Evolutionary conservation across 2,329 filamentous ascomycete genomes (phyloP), one percentile per base, ranked within the genome.

Genomic region (Fusarium equiseti): DNA sequence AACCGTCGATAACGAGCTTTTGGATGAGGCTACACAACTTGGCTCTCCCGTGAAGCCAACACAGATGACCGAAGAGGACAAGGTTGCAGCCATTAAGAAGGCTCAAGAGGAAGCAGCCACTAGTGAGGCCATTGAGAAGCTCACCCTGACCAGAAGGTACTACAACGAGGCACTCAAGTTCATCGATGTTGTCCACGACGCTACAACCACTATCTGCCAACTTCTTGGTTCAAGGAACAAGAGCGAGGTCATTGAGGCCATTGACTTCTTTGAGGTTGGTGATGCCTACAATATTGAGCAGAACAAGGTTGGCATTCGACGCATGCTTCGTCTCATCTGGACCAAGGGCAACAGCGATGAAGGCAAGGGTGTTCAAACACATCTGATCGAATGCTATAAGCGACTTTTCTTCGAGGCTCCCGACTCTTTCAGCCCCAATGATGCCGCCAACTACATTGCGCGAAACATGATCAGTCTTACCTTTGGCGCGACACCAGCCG

Each of bases 301-400:
- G 73, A 94, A 97, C 77, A 95, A 97, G 79, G 83, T 91, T 42
- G 96, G 97, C 61, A 98, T 99, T 76, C 89, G 95, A 63, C 91
- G 94, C 61, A 99, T 99, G 96, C 86, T 99, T 69, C 91, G 95
- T 56, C 86, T 99, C 22, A 99, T 99, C 79, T 99, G 96, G 96
- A 99, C 96, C 70, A 99, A 99, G 82, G 95, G 96, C 74, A 99
- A 98, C 82, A 98, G 94, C 75, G 96, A 99, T 76, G 97, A 99
- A 85, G 96, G 97, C 75, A 99, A 98, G 82, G 96, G 96, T 59
- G 95, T 99, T 4, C 97, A 99, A 79, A 93, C 92, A 4, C 96
- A 99, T 80, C 86, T 99, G 31, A 97, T 99, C 72, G 96, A 99
- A 74, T 97, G 94, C 80, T 99, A 99, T 84, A 96, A 92, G 78